Conservation (phyloP, 129 eudicot species). For the Helichrysum umbraculigerum region DNA sequence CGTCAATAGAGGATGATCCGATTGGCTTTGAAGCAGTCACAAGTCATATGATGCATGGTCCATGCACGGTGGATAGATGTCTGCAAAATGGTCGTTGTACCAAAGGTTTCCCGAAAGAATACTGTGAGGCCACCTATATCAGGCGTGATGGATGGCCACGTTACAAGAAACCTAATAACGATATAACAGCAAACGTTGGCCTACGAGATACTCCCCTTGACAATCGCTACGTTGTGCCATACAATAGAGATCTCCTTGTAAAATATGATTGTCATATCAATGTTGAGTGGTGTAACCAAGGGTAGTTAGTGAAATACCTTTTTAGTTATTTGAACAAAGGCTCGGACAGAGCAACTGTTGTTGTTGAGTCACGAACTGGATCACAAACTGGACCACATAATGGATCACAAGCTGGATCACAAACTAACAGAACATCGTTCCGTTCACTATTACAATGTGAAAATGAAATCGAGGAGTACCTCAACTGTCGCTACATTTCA, state of each 20-base stretch:
- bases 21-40: neutral
- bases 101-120: neutral
- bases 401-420: too few species aligned
- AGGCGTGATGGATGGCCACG: neutral
- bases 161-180: neutral
- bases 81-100: neutral
- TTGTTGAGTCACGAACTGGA: too few species aligned
- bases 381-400: too few species aligned
- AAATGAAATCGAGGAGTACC: neutral
- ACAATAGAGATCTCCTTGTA: neutral
- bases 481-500: conserved; percentile 7
- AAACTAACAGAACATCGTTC: neutral
- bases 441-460: neutral
- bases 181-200: neutral
- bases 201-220: neutral
- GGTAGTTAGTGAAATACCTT: neutral
- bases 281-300: conserved; percentile 5
- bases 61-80: neutral
- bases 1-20: neutral
- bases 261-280: neutral
- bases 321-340: conserved; percentile 8
- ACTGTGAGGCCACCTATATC: neutral
- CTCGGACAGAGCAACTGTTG: neutral
- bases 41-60: neutral
- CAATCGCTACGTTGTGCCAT: neutral